Base-by-base conservation (phyloP, 2,329 filamentous ascomycete genomes). In the Aspergillus ruber region DNA sequence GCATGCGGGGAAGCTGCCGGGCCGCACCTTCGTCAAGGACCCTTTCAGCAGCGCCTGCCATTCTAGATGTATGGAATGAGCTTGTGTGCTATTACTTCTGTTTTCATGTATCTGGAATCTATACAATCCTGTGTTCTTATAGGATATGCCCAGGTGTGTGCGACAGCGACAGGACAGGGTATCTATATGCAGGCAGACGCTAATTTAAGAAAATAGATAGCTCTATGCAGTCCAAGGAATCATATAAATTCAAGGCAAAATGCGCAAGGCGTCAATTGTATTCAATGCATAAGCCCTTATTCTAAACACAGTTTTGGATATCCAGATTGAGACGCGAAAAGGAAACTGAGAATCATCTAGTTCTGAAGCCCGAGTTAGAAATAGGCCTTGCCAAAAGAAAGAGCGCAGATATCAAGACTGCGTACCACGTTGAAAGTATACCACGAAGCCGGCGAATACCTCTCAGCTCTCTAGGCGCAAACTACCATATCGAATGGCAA, bases 371-470 rank as follows among this genome's bases (percentile, higher is more conserved):
- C 10, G 4, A 44, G 43, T 44, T 20, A 44, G 43, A 20, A 7
- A 44, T 13, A 27, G 13, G 12, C n/a, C 25, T 8, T 32, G 20
- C 15, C 17, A 20, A 15, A 13, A 12, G 18, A 42, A n/a, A 41
- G 15, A 29, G 33, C 7, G 20, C 25, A 18, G 43, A 21, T 9
- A 12, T 38, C 35, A 42, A 25, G 42, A 18, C 18, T 25, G 29
- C 61, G 44, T 64, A 66, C 64, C 60, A 52, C 46, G 48, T 52
- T 55, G 52, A 48, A 48, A 51, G 55, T 55, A 50, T 46, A 57
- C 57, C 49, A 55, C 46, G 55, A 51, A 51, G 62, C 63, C 63
- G 62, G 49, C 63, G 58, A 51, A 35, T 51, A 52, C 20, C 55
- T 55, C 47, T 46, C 32, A 12, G 36, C 17, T 12, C 18, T 39